Base-by-base conservation (phyloP, 2,329 filamentous ascomycete genomes). In the Aspergillus japonicus region DNA sequence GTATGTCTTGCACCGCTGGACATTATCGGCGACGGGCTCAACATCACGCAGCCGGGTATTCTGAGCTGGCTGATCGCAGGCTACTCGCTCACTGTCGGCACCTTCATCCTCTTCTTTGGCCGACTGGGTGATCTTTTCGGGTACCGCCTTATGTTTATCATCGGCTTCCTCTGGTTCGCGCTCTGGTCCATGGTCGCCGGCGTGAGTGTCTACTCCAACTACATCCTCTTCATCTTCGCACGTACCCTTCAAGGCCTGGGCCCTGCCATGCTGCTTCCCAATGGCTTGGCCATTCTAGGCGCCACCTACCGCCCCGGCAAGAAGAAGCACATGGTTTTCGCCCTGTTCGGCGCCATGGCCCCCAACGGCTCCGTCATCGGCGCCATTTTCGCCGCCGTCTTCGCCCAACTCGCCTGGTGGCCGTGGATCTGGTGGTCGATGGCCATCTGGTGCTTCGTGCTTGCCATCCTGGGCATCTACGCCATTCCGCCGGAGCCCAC, bases 201-300 rank as follows among this genome's bases (percentile, higher is more conserved):
- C 0, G 51, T 77, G 8, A 70, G 67, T 26, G 72, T 76, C 21
- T 76, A 73, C 52, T 70, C 68, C 4, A 70, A 84, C n/a, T 5
- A 76, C 78, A 73, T 77, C 1, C 72, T 83, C 12, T 85, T 85
- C 65, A 77, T 83, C 60, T 74, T 81, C 39, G 77, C 78, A n/a
- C 78, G 85, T 5, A 83, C 81, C 0, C 69, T 87, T 2, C 85
- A 87, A 62, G 85, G 75, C 3, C 67, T 78, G 6, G 88, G 88
- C 0, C 84, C 86, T 0, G 86, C 57, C 14, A 77, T 90, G 35
- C 75, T 82, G 11, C 75, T 90, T 24, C 88, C 88, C 0, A 90
- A 89, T 62, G 85, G 80, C 0, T 73, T 90, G 23, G 87, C 86
- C 2, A 78, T 91, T 12, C 71, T 90, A 0, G 87, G 86, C 2